Evolutionary conservation across 2,329 filamentous ascomycete genomes (phyloP).

Genomic region (Botrytis squamosa): DNA sequence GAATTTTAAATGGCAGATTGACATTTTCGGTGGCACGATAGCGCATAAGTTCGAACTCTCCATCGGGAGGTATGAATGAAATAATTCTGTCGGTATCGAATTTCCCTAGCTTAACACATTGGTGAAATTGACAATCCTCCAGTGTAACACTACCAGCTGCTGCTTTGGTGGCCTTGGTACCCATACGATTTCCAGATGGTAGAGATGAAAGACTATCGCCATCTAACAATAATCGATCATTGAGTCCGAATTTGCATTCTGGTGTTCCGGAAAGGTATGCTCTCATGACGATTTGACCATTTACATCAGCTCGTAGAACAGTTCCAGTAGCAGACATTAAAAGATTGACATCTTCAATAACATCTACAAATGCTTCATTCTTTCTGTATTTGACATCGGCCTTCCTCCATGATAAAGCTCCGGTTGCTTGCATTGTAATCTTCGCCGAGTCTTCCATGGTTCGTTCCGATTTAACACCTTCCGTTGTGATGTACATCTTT

Average conservation of each 20-base stretch:
- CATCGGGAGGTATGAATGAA: slow-evolving; percentile 93
- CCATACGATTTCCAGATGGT: slow-evolving; percentile 73
- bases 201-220: slow-evolving; percentile 64
- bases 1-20: slow-evolving; percentile 97
- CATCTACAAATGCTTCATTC: slow-evolving; percentile 98
- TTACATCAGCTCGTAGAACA: slow-evolving; percentile 92
- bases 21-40: slow-evolving; percentile 98
- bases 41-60: slow-evolving; percentile 97
- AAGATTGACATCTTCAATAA: slow-evolving; percentile 98
- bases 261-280: slow-evolving; percentile 95
- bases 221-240: slow-evolving; percentile 91
- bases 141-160: slow-evolving; percentile 93
- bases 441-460: slow-evolving; percentile 89
- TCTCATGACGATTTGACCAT: slow-evolving; percentile 97
- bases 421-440: slow-evolving; percentile 99
- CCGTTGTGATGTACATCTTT: slow-evolving; percentile 99
- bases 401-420: slow-evolving; percentile 93
- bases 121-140: slow-evolving; percentile 98
- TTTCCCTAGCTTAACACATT: slow-evolving; percentile 95
- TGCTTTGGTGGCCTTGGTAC: slow-evolving; percentile 88
- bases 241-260: slow-evolving; percentile 98
- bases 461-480: slow-evolving; percentile 91
- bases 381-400: slow-evolving; percentile 99
- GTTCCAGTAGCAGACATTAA: slow-evolving; percentile 98
- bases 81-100: slow-evolving; percentile 97